Percentiles rank a stretch among this genome's conserved stretches.
Conservation (phyloP, 176 grass and related monocot species). For the Cymbopogon citratus region DNA sequence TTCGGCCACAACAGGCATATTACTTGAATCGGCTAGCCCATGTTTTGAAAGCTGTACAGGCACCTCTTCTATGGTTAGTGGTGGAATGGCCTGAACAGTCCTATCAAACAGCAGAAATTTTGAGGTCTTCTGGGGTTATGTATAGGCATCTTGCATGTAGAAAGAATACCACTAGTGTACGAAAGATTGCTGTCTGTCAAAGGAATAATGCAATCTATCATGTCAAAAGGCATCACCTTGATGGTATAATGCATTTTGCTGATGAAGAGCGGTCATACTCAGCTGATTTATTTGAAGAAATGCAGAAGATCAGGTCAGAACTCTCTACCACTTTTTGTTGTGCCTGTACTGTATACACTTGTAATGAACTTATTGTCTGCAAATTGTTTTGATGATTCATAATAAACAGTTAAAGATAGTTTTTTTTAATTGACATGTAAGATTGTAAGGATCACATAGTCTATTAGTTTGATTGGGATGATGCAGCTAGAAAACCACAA, state of each 20-base stretch:
- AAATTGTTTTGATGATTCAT: not conserved
- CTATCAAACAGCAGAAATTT: conserved; percentile 57
- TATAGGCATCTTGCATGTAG: conserved; percentile 86
- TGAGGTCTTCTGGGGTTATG: conserved; percentile 88
- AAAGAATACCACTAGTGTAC: conserved; percentile 61
- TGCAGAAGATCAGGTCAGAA: conserved; percentile 77
- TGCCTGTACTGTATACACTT: not conserved
- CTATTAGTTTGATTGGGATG: not conserved
- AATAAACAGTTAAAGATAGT: not conserved
- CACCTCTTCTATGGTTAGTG: conserved; percentile 89
- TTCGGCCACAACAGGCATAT: conserved; percentile 78
- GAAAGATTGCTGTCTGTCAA: conserved; percentile 66
- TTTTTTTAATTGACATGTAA: not conserved
- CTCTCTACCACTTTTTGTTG: not conserved
- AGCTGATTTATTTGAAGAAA: conserved; percentile 77
- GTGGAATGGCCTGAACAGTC: conserved; percentile 73
- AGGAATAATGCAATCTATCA: conserved; percentile 84
- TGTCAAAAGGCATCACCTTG: conserved; percentile 89
- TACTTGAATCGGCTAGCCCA: conserved; percentile 85
- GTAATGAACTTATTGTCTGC: not conserved
- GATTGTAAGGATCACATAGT: not conserved
- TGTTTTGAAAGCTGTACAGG: conserved; percentile 57
- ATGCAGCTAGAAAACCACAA: not conserved
- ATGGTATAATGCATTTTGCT: conserved; percentile 92
- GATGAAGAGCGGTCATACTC: conserved; percentile 81